Base-by-base conservation (phyloP, 306 rosid genomes). In the Lathyrus aphaca region DNA sequence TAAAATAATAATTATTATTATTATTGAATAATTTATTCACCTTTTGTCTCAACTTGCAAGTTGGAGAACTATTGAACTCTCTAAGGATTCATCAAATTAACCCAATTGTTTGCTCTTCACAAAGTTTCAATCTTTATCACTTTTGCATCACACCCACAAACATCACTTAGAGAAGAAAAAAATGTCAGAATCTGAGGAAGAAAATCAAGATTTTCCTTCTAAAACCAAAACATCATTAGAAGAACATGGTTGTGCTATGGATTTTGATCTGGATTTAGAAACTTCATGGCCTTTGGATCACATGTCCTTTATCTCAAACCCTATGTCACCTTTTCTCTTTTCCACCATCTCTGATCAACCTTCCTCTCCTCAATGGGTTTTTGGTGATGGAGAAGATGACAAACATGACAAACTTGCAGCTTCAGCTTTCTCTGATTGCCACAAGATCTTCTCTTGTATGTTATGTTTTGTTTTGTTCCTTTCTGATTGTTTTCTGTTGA, bases 251-350 rank as follows among this genome's bases (percentile, higher is more conserved):
- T 68, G 51, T 39, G 37, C 27, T 65, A 90, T 94, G 98, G 97
- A 94, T 66, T 87, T 87, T 66, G 97, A 90, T 75, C 76, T 92
- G 54, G 96, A 89, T 65, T 29, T 87, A 23, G 95, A 84, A 62
- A 64, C 42, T 44, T 71, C 87, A 10, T 94, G 98, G 97, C 87
- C 95, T 3, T 79, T 87, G 79, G 95, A 94, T 81, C 90, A 83
- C 80, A 76, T 82, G 64, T 68, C 85, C 15, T 87, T 92, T 27
- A 35, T 64, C n/a, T 69, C 92, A 5, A 71, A 85, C 5, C 84
- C 93, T 50, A 68, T 77, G 71, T 86, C 98, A n/a, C 94, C 98
- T 23, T 45, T 81, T 51, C 44, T 81, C 16, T 69, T 86, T 74
- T 56, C 84, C 4, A 60, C 86, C 15, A 14, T 79, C 63, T 58